Conservation (phyloP, 768 basidiomycete species). For the Candolleomyces aberdarensis region DNA sequence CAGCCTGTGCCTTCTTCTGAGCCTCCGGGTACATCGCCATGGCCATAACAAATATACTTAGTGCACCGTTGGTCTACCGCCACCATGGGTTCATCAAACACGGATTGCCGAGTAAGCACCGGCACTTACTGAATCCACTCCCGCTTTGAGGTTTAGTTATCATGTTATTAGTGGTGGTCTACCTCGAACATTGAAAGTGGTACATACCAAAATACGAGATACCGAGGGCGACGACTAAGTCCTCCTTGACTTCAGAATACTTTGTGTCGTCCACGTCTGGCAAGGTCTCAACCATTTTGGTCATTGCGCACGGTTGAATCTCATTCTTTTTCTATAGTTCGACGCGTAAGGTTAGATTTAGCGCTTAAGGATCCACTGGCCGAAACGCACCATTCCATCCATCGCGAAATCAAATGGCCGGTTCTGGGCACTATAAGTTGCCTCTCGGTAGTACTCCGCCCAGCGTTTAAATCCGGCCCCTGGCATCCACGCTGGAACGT, state of each 20-base stretch:
- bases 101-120: neutral
- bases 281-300: neutral
- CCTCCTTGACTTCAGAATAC: neutral
- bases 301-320: neutral
- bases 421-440: neutral
- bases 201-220: conserved; percentile 1
- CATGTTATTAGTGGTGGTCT: neutral
- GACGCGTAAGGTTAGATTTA: neutral
- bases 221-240: neutral
- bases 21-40: conserved; percentile 14
- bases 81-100: neutral
- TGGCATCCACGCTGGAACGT: conserved; percentile 6
- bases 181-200: neutral
- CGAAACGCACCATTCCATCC: neutral
- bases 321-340: neutral
- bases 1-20: conserved; percentile 16
- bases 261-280: neutral
- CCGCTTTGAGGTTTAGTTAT: neutral
- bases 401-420: neutral
- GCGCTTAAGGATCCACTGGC: neutral
- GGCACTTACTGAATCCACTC: neutral
- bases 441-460: neutral
- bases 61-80: neutral
- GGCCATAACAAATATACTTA: conserved; percentile 3
- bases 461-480: conserved; percentile 1